phyloP scores from a whole-genome alignment of 2,329 filamentous ascomycete species.

The Cordyceps cicadae region DNA sequence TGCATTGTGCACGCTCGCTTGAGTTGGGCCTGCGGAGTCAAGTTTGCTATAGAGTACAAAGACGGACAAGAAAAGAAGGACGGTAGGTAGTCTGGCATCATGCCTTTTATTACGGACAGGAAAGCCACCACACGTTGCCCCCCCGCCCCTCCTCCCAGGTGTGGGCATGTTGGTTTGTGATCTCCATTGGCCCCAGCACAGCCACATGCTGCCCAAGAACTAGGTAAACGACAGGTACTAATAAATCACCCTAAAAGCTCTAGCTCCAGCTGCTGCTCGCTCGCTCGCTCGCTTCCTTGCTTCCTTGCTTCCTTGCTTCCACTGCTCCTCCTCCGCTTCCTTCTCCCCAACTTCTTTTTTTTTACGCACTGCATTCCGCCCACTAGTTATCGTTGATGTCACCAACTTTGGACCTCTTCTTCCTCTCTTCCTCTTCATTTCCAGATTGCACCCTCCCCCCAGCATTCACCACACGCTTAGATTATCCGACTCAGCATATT shows the following conservation, averaged over 20 bases:
- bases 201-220: not conserved
- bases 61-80: too few species aligned
- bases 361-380: not conserved
- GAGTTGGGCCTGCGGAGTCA: too few species aligned
- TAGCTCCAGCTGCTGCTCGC: not conserved
- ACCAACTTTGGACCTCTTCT: not conserved
- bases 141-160: too few species aligned
- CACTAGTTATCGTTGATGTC: conserved; percentile 1
- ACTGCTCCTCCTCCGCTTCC: not conserved
- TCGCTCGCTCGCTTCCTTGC: not conserved
- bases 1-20: too few species aligned
- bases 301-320: not conserved
- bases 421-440: not conserved
- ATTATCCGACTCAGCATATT: not conserved
- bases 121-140: too few species aligned
- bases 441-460: not conserved
- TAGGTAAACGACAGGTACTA: too few species aligned
- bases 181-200: not conserved
- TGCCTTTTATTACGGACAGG: too few species aligned
- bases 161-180: not conserved
- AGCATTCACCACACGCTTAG: not conserved
- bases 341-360: not conserved
- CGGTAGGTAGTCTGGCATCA: too few species aligned
- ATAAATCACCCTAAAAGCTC: too few species aligned
- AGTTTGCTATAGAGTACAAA: too few species aligned